A percentile compares a stretch with the other conserved stretches of the same genome.
Conservation (phyloP, 148 eudicot species). For the Fagopyrum tataricum region DNA sequence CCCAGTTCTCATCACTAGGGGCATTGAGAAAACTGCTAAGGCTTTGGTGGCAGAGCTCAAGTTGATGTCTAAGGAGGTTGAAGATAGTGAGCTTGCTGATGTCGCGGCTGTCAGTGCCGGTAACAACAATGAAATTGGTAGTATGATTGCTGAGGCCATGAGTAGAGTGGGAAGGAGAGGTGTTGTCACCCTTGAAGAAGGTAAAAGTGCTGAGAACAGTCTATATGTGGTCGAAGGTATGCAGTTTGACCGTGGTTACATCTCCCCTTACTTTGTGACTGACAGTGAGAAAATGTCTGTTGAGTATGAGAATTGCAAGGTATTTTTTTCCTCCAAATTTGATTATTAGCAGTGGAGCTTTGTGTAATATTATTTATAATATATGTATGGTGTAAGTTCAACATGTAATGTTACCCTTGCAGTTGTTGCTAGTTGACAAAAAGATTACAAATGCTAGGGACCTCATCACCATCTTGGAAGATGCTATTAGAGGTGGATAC, state of each 20-base stretch:
- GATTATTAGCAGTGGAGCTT: neutral
- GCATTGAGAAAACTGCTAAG: constrained; percentile 83
- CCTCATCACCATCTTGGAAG: constrained; percentile 69
- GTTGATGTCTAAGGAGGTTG: constrained; percentile 59
- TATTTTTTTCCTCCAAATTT: constrained; percentile 6
- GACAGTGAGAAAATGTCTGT: constrained; percentile 67
- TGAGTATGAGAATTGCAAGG: constrained; percentile 88
- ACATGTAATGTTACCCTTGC: constrained; percentile 15
- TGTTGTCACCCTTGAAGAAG: constrained; percentile 84
- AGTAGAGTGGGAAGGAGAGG: constrained; percentile 67
- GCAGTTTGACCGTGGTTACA: constrained; percentile 75
- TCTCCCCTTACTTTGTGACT: constrained; percentile 71
- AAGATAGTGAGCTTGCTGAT: constrained; percentile 81
- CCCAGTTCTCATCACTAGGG: constrained; percentile 86
- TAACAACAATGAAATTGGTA: constrained; percentile 74
- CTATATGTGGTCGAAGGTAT: constrained; percentile 72
- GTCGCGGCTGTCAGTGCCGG: constrained; percentile 99
- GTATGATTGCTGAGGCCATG: constrained; percentile 75
- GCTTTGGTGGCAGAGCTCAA: constrained; percentile 58
- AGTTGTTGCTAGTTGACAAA: constrained; percentile 84
- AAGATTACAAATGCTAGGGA: constrained; percentile 94
- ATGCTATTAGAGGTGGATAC: constrained; percentile 78
- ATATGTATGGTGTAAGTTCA: neutral
- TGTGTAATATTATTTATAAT: neutral
- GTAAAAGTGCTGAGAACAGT: constrained; percentile 79